Percentiles rank a stretch among this genome's conserved stretches.
Conservation (phyloP, 768 basidiomycete species). For the Pleurotus djamor region DNA sequence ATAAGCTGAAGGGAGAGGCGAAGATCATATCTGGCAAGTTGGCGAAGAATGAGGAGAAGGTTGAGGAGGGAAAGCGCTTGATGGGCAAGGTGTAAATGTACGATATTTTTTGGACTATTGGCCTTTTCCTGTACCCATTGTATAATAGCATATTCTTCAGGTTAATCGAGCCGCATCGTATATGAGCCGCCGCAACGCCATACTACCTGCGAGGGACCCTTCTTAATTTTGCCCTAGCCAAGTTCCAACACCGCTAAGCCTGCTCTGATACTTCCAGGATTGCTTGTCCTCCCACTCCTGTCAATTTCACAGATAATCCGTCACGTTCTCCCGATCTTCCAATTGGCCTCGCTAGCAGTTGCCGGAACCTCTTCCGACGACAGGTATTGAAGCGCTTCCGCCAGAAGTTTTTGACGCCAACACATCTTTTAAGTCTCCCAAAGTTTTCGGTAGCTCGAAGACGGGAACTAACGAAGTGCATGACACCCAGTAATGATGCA, state of each 20-base stretch:
- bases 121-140: no score
- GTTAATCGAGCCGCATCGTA: no score
- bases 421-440: neutral
- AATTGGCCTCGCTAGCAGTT: no score
- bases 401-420: neutral
- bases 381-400: no score
- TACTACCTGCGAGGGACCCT: no score
- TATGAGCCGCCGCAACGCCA: no score
- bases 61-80: conserved; percentile 33
- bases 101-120: neutral
- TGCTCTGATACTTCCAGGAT: neutral
- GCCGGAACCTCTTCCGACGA: no score
- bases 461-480: neutral
- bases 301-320: no score
- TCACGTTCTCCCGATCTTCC: no score
- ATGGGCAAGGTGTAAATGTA: conserved; percentile 14
- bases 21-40: conserved; percentile 36
- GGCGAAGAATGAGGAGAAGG: conserved; percentile 28
- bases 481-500: neutral
- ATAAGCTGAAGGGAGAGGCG: conserved; percentile 37
- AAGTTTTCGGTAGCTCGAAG: no score
- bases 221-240: no score
- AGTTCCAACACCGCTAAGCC: neutral
- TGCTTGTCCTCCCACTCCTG: neutral
- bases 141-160: no score